These are phyloP conservation scores for Fusarium globosum DNA, from an alignment of 2,329 filamentous ascomycete species.

Conservation along the genomic window DNA sequence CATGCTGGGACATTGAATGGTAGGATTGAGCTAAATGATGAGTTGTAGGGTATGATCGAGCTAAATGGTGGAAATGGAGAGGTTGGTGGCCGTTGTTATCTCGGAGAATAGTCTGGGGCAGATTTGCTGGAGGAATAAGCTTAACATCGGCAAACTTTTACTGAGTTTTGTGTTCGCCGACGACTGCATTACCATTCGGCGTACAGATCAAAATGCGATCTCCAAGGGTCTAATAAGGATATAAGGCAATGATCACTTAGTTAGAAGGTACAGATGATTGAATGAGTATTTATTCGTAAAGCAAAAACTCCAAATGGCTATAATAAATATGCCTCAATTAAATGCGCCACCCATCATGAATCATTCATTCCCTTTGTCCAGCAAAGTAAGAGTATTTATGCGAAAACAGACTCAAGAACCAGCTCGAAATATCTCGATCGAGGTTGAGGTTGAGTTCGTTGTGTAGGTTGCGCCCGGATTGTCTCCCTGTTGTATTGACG, in stretches of 20 bases:
- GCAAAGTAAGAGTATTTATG: constrained; percentile 16
- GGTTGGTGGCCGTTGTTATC: background rate
- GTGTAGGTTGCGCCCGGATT: background rate
- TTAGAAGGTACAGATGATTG: fast-evolving
- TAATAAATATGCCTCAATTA: background rate
- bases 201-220: background rate
- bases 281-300: background rate
- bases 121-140: background rate
- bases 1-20: background rate
- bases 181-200: background rate
- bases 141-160: constrained; percentile 1
- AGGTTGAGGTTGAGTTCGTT: constrained; percentile 5
- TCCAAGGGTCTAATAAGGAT: fast-evolving
- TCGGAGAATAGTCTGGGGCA: background rate
- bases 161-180: background rate
- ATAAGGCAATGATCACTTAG: fast-evolving
- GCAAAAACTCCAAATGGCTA: background rate
- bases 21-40: background rate
- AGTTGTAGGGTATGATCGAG: background rate
- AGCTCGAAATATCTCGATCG: constrained; percentile 30
- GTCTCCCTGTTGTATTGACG: constrained; percentile 28
- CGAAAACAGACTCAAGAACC: constrained; percentile 40
- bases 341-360: constrained; percentile 6
- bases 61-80: background rate
- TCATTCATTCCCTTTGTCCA: background rate